A percentile compares a stretch with the other conserved stretches of the same genome.
These are phyloP conservation scores for Neofusicoccum sp. DNA, from an alignment of 2,329 filamentous ascomycete species.

Conservation along the genomic window DNA sequence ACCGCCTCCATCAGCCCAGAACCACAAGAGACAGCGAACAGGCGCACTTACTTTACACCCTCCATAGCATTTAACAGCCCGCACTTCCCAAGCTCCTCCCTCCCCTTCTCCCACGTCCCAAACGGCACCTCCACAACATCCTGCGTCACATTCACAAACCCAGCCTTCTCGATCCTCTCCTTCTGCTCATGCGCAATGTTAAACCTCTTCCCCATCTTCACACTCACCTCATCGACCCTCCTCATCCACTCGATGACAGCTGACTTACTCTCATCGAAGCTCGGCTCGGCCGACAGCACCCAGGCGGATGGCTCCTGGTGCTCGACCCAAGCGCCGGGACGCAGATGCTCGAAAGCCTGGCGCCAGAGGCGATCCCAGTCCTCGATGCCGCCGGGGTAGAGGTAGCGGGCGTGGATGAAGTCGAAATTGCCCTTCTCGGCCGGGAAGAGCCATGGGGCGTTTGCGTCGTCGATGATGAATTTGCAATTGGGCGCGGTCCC, in stretches of 20 bases:
- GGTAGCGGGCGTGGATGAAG: constrained; percentile 55
- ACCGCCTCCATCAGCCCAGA: no score
- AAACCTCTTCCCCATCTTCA: constrained; percentile 23
- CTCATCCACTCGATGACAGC: not conserved
- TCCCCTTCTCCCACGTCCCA: not conserved
- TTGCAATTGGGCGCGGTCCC: constrained; percentile 37
- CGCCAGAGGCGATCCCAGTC: constrained; percentile 56
- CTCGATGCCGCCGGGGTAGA: constrained; percentile 39
- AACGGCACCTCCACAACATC: constrained; percentile 35
- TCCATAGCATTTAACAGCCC: constrained; percentile 21
- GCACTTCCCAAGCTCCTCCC: not conserved
- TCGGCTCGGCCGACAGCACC: constrained; percentile 53
- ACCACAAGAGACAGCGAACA: no score
- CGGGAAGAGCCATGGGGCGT: constrained; percentile 59
- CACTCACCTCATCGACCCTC: not conserved
- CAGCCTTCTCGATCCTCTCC: constrained; percentile 29
- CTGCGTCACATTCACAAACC: constrained; percentile 38
- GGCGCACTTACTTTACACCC: constrained; percentile 29
- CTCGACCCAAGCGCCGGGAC: constrained; percentile 56
- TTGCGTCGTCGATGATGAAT: constrained; percentile 39
- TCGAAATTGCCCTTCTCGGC: constrained; percentile 52
- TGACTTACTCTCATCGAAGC: constrained; percentile 27
- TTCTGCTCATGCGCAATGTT: constrained; percentile 20
- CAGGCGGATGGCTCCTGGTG: constrained; percentile 53
- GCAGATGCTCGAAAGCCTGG: constrained; percentile 43